Conservation (phyloP, 805 yeast genomes). For the Jamesozyma spencerorum region DNA sequence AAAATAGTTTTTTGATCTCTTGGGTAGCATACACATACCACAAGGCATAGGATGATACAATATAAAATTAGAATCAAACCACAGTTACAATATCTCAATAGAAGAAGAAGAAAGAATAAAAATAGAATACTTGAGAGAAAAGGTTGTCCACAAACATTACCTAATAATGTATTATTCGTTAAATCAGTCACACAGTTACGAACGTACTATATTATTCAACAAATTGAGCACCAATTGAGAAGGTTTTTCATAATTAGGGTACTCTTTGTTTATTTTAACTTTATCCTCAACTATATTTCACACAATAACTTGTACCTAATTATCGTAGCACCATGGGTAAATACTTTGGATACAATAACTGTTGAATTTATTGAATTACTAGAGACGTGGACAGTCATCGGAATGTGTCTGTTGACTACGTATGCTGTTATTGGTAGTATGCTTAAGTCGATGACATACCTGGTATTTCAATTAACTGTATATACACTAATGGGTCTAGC, state of each 20-base stretch:
- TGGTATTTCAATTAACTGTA: too few species aligned
- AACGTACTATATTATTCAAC: neutral
- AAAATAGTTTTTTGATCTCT: too few species aligned
- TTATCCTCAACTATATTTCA: neutral
- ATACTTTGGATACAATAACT: neutral
- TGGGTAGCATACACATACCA: too few species aligned
- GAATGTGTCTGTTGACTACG: too few species aligned
- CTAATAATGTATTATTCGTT: too few species aligned
- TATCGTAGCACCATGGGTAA: neutral
- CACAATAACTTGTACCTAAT: neutral
- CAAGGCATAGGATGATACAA: too few species aligned
- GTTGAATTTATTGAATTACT: neutral
- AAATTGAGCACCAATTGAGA: neutral
- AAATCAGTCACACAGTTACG: neutral
- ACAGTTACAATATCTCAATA: neutral
- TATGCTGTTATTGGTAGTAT: neutral
- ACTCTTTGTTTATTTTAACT: neutral
- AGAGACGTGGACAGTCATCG: neutral
- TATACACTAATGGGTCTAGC: too few species aligned
- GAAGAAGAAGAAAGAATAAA: neutral
- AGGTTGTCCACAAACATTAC: too few species aligned
- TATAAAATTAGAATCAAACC: constrained; percentile 4
- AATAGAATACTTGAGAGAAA: neutral
- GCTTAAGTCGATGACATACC: too few species aligned
- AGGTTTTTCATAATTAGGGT: neutral